phyloP scores from a whole-genome alignment of 73 alveolate species.

The Stentor coeruleus region DNA sequence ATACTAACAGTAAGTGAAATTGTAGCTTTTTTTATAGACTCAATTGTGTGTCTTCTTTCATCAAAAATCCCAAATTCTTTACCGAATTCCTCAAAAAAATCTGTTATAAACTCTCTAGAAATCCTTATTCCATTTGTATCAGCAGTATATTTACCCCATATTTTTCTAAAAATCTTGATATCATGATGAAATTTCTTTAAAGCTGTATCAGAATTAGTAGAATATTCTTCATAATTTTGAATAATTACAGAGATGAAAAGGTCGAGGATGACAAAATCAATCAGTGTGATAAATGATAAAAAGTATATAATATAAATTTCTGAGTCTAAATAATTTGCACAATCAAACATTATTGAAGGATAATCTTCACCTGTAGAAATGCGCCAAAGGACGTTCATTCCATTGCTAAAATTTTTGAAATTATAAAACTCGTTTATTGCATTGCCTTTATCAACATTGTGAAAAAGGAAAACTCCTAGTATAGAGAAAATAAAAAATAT shows the following conservation, averaged over 20 bases:
- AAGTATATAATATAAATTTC: constrained; percentile 59
- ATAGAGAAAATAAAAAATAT: constrained; percentile 81
- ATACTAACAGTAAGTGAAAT: neutral
- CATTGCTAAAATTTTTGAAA: constrained; percentile 69
- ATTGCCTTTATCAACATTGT: constrained; percentile 50
- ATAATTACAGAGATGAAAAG: constrained; percentile 60
- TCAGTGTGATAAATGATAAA: constrained; percentile 36
- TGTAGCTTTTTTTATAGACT: neutral
- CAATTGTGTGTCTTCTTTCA: neutral
- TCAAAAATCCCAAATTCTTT: constrained; percentile 28
- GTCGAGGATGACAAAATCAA: constrained; percentile 50
- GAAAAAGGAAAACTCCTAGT: constrained; percentile 87
- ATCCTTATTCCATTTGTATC: constrained; percentile 34
- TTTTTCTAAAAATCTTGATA: constrained; percentile 31
- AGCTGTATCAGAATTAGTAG: constrained; percentile 49
- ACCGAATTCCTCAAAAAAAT: constrained; percentile 22
- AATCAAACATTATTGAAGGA: constrained; percentile 62
- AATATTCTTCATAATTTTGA: constrained; percentile 55
- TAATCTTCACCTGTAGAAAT: constrained; percentile 92
- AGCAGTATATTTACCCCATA: constrained; percentile 45
- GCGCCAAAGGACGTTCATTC: constrained; percentile 63
- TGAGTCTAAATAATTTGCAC: constrained; percentile 77
- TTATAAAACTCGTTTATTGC: constrained; percentile 63
- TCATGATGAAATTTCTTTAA: constrained; percentile 46
- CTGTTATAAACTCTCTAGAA: constrained; percentile 1